phyloP scores from a whole-genome alignment of 768 basidiomycete species.

The Mycena belliarum region DNA sequence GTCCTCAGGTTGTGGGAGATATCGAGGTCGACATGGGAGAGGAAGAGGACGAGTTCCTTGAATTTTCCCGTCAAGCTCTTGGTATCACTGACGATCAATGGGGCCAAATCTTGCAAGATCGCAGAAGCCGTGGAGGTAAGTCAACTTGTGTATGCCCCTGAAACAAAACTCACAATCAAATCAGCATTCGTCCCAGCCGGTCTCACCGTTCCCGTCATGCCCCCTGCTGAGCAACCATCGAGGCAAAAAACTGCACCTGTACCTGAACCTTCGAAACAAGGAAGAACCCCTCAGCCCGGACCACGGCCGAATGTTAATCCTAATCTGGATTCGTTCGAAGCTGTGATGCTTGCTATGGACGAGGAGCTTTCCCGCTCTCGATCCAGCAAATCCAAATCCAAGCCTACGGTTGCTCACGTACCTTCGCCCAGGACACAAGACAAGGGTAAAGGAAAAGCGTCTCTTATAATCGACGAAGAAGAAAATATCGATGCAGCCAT shows the following conservation, averaged over 20 bases:
- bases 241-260: constrained; percentile 7
- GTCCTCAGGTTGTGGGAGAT: constrained; percentile 81
- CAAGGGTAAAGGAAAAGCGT: constrained; percentile 47
- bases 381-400: constrained; percentile 26
- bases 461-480: constrained; percentile 43
- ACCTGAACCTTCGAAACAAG: constrained; percentile 5
- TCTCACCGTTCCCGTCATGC: constrained; percentile 25
- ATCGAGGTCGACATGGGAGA: constrained; percentile 89
- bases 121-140: constrained; percentile 78
- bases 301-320: constrained; percentile 55
- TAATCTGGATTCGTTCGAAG: constrained; percentile 88
- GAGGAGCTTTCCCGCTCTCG: constrained; percentile 63
- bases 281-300: constrained; percentile 31
- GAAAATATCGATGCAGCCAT: constrained; percentile 82
- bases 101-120: constrained; percentile 79
- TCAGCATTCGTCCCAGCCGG: constrained; percentile 63
- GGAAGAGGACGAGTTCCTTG: constrained; percentile 93
- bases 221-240: constrained; percentile 2
- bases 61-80: constrained; percentile 89
- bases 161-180: constrained; percentile 1
- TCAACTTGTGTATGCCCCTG: neutral
- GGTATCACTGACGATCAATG: constrained; percentile 91
- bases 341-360: constrained; percentile 96
- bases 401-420: constrained; percentile 6
- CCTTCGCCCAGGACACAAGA: constrained; percentile 10